These are phyloP conservation scores for Coriolopsis trogii DNA, from an alignment of 1,284 basidiomycete species.

Conservation along the genomic window DNA sequence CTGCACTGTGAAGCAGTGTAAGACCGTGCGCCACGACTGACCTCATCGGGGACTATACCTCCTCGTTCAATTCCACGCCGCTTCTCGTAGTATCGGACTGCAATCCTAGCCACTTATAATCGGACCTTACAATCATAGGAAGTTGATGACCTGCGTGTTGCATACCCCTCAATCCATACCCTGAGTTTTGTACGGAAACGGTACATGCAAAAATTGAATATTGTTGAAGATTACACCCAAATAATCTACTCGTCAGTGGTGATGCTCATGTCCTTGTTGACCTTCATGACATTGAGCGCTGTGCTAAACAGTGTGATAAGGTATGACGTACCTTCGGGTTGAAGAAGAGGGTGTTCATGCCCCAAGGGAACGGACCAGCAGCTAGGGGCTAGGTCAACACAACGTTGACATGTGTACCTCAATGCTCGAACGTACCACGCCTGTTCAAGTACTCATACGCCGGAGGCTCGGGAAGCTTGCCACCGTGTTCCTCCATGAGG, in stretches of 20 bases:
- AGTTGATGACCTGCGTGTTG: too few species aligned
- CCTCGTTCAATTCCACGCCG: too few species aligned
- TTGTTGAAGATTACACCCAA: slow-evolving; percentile 2
- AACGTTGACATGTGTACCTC: not conserved
- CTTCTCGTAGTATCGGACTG: too few species aligned
- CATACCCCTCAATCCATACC: too few species aligned
- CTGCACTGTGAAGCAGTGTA: slow-evolving; percentile 39
- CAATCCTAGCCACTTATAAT: too few species aligned
- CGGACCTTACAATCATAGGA: too few species aligned
- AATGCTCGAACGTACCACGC: slow-evolving; percentile 39
- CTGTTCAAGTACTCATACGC: slow-evolving; percentile 79
- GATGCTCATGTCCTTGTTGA: slow-evolving; percentile 63
- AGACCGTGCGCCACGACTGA: not conserved
- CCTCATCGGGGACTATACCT: not conserved
- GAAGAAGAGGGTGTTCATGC: slow-evolving; percentile 79
- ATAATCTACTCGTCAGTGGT: slow-evolving; percentile 36
- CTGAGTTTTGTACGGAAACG: too few species aligned
- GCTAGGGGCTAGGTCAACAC: slow-evolving; percentile 43
- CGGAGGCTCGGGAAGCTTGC: slow-evolving; percentile 71
- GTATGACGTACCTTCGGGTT: slow-evolving; percentile 61
- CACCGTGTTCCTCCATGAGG: slow-evolving; percentile 74
- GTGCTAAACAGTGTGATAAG: not conserved
- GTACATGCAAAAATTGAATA: slow-evolving; percentile 1
- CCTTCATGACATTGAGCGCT: slow-evolving; percentile 35
- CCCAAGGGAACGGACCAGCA: slow-evolving; percentile 71